Evolutionary conservation across 805 yeast genomes (phyloP), one percentile per base, ranked within the genome.

Genomic region (Candida rishiriensis): DNA sequence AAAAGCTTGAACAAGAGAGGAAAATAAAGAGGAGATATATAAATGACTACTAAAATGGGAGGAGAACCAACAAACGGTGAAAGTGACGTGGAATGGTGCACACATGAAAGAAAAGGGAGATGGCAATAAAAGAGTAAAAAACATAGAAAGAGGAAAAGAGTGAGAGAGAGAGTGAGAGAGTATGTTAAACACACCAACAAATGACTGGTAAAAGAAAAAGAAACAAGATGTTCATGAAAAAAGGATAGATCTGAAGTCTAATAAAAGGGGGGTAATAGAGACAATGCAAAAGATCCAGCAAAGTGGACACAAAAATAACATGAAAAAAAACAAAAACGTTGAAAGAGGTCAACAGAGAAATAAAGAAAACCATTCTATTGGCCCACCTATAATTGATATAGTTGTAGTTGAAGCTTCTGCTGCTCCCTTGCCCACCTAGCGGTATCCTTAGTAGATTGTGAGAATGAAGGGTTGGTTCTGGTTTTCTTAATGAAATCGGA

Each of bases 401-500:
- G 46, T 33, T 37, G 43, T 21, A 54, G 32, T 39, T 55, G 60
- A 16, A 47, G 38, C 65, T 77, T 78, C 61, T 79, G 87, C 67
- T 83, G 96, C 57, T 86, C 96, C 54, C 93, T 79, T 13, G 99
- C 97, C 98, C 98, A 93, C 68, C 90, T 79, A 9, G 97, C 97
- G n/a, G 96, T 87, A 58, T 85, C 93, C 61, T 79, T 81, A 11
- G 97, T 88, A 43, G 74, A 68, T 55, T 77, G 79, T 31, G 79
- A 71, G 60, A 81, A 86, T 29, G 71, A 55, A 49, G 76, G 72
- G 60, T 82, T 83, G 42, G 78, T 59, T 64, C 93, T 79, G 17
- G 90, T 83, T 59, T 73, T 78, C 62, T 80, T 83, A 60, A 93
- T 83, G 60, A 87, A 78, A 21, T 79, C 83, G 7, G 85, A 69